Conservation (phyloP, 495 filamentous ascomycete genomes). For the Talaromyces stipitatus region DNA sequence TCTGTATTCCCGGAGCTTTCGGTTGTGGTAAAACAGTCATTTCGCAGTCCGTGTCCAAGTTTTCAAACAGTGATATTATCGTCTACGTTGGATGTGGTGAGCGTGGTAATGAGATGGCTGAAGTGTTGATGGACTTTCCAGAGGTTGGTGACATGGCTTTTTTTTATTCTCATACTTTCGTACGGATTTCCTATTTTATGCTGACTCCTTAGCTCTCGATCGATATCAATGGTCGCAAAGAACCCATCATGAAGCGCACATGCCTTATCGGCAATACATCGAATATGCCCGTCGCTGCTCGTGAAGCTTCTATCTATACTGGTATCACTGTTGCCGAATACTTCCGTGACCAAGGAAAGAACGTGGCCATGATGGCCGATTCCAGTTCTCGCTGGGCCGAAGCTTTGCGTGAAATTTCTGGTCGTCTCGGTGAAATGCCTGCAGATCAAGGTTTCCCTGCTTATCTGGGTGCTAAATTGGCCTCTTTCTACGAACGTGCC, state of each 20-base stretch:
- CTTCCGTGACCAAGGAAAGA: slow-evolving; percentile 96
- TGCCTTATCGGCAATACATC: slow-evolving; percentile 98
- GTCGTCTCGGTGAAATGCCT: slow-evolving; percentile 98
- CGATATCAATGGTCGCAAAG: slow-evolving; percentile 81
- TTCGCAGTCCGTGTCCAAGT: slow-evolving; percentile 95
- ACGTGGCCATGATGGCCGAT: slow-evolving; percentile 99
- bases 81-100: slow-evolving; percentile 98
- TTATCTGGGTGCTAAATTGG: slow-evolving; percentile 92
- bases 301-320: slow-evolving; percentile 98
- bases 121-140: slow-evolving; percentile 99
- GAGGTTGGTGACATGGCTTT: no score
- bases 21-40: slow-evolving; percentile 99
- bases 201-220: slow-evolving; percentile 61
- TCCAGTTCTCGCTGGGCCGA: slow-evolving; percentile 98
- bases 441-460: slow-evolving; percentile 99
- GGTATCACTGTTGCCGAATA: slow-evolving; percentile 97
- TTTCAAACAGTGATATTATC: slow-evolving; percentile 98
- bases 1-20: slow-evolving; percentile 97
- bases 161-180: no score
- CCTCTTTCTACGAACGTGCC: slow-evolving; percentile 98
- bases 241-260: slow-evolving; percentile 99
- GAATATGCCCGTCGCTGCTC: slow-evolving; percentile 98
- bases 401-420: slow-evolving; percentile 96
- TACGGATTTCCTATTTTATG: background rate
- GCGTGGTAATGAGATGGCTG: slow-evolving; percentile 98